Conservation (phyloP, 139 green algal genomes). For the Micractinium conductrix region DNA sequence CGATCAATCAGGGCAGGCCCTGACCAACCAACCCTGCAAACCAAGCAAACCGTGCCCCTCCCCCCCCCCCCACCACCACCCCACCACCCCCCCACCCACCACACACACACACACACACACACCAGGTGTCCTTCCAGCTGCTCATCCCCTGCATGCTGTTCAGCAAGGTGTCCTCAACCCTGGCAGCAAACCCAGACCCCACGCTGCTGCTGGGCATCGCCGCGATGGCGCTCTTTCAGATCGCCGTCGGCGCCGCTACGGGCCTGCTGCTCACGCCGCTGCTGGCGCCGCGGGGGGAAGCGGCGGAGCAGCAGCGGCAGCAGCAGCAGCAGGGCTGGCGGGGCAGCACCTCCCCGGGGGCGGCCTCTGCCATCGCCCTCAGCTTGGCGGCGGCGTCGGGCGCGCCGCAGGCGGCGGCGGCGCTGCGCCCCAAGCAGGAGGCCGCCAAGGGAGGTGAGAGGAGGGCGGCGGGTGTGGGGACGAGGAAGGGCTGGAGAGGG, state of each 20-base stretch:
- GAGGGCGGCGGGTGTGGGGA: neutral
- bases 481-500: too few relatives aligned
- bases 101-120: neutral
- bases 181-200: conserved; percentile 28
- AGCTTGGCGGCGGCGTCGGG: conserved; percentile 47
- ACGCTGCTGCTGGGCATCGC: conserved; percentile 43
- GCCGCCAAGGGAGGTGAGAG: conserved; percentile 25
- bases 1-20: too few relatives aligned
- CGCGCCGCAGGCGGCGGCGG: conserved; percentile 33
- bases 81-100: neutral
- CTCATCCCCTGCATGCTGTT: conserved; percentile 75
- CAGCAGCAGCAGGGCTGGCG: conserved; percentile 38
- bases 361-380: conserved; percentile 41
- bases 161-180: conserved; percentile 60
- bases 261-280: conserved; percentile 33
- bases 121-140: conserved; percentile 65
- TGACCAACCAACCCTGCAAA: neutral
- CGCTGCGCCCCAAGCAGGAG: conserved; percentile 34
- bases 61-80: neutral
- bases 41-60: neutral
- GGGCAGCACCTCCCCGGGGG: neutral
- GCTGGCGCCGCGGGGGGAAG: conserved; percentile 20
- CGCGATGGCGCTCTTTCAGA: conserved; percentile 23
- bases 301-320: neutral
- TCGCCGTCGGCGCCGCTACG: conserved; percentile 32